Evolutionary conservation across 2,329 filamentous ascomycete genomes (phyloP).

Genomic region (Hymenoscyphus occultus): DNA sequence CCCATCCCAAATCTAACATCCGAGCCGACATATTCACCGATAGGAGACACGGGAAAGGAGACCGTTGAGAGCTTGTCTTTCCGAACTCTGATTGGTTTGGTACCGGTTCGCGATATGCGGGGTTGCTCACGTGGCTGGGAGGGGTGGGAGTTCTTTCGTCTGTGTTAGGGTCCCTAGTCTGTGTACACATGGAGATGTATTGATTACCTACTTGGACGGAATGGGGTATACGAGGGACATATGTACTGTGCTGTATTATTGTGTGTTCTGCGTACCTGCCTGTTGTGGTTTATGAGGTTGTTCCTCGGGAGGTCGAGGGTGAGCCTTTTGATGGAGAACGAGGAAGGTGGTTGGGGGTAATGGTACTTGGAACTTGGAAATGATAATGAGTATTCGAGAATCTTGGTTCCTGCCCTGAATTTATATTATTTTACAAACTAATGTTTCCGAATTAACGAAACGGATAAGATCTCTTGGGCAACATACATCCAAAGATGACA

Average conservation of each 20-base stretch:
- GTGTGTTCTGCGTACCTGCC: too few relatives aligned
- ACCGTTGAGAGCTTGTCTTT: background rate
- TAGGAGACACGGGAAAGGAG: background rate
- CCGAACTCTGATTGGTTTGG: background rate
- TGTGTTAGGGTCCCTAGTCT: background rate
- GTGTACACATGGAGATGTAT: background rate
- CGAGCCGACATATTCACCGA: background rate
- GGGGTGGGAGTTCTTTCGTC: background rate
- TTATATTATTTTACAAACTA: too few relatives aligned
- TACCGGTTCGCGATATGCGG: background rate
- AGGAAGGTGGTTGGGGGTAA: too few relatives aligned
- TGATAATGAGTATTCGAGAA: too few relatives aligned
- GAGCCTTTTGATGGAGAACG: too few relatives aligned
- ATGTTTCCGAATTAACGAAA: too few relatives aligned
- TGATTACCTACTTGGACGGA: background rate
- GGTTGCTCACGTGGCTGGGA: background rate
- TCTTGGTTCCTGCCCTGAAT: too few relatives aligned
- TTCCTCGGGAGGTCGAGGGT: too few relatives aligned
- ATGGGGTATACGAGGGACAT: background rate
- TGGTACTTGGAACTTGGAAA: too few relatives aligned
- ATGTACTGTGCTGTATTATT: background rate
- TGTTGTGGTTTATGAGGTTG: too few relatives aligned
- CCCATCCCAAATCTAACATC: background rate
- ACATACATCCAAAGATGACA: background rate
- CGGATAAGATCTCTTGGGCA: too few relatives aligned